Base-by-base conservation (phyloP, 192 early-diverging fungal species). In the Rhizophagus clarus region DNA sequence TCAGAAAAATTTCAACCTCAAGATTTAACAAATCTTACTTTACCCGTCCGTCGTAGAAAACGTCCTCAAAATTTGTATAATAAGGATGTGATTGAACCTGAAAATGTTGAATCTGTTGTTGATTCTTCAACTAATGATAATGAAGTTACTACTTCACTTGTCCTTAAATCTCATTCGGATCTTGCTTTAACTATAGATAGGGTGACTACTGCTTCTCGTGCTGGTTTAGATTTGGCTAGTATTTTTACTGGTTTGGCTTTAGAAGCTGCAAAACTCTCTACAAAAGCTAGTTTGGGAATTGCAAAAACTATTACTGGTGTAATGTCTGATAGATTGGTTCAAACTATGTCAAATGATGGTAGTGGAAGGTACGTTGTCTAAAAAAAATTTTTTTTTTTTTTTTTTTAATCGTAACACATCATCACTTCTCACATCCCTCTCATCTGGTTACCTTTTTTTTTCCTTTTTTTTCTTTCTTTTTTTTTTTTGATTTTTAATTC, bases 141-240 rank as follows among this genome's bases (percentile, higher is more conserved):
- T 45, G 42, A 45, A 45, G 11, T 45, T 45, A 45, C 0, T 56
- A 45, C 9, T 56, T 56, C 34, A n/a, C 68, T 70, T 34, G 37
- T 70, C 2, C 29, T n/a, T 40, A 40, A 42, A 22, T 14, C 64
- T 69, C n/a, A 79, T 61, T 79, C 77, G 11, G 49, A 79, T 40
- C 42, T 79, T 34, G 67, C 77, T 10, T 14, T 79, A 14, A n/a
- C 72, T n/a, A 61, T 79, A 17, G 20, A 51, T n/a, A 79, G 40
- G 40, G 22, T 79, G 4, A 71, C 77, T 12, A 71, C 72, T 42
- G 49, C 61, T 34, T 71, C 77, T 51, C 70, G 24, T 20, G 45
- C 32, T 5, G 68, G 77, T 37, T 37, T 79, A 32, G 77, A 79
- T 37, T 40, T 79, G 15, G 77, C 77, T 26, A 14, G 77, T 40